These are phyloP conservation scores for Rhododendron vialii DNA, from an alignment of 148 eudicot species.

Conservation along the genomic window DNA sequence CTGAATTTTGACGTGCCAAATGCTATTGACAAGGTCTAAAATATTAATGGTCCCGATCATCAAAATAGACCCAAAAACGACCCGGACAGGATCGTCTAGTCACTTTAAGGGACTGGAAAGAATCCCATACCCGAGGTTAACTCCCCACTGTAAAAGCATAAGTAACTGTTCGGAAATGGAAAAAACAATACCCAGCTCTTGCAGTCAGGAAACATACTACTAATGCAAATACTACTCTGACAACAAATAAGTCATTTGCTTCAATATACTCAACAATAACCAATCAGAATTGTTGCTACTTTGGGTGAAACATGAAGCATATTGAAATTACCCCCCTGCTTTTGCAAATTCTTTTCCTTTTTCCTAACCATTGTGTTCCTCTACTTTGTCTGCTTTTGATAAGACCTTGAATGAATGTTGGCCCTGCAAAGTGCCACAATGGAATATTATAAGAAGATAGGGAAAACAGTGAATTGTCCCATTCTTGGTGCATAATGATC, in stretches of 20 bases:
- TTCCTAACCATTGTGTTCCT: background rate
- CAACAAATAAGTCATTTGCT: background rate
- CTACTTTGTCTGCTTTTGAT: background rate
- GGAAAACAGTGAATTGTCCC: background rate
- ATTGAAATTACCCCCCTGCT: background rate
- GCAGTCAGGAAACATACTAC: background rate
- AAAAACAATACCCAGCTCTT: background rate
- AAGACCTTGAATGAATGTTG: constrained; percentile 1
- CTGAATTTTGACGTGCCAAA: background rate
- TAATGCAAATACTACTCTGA: background rate
- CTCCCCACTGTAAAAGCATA: background rate
- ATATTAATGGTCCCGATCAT: background rate
- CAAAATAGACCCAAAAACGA: background rate
- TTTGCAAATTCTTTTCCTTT: background rate
- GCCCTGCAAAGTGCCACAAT: constrained; percentile 9
- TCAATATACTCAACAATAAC: background rate
- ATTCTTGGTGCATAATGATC: background rate
- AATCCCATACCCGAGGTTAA: background rate
- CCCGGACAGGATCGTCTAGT: background rate
- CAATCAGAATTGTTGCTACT: background rate
- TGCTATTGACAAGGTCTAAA: background rate
- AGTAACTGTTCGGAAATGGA: background rate
- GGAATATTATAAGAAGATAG: background rate
- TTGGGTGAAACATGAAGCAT: background rate
- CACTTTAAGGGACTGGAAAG: background rate